A percentile compares a stretch with the other conserved stretches of the same genome.
Conservation (phyloP, 2,329 filamentous ascomycete genomes). For the Lecanosticta acicola region DNA sequence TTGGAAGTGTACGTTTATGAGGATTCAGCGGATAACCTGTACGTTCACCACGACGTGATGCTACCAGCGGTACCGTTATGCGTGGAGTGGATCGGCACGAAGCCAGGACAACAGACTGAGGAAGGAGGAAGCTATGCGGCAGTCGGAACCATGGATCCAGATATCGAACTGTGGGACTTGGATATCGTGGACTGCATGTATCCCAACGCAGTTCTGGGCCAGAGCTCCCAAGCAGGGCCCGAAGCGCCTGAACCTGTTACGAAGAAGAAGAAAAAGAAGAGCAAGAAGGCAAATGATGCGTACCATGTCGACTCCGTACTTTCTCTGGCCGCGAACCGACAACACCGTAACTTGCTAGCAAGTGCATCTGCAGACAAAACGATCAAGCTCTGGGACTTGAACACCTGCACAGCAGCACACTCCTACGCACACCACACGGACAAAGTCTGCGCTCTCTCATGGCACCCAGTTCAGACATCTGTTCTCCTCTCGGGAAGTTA, state of each 20-base stretch:
- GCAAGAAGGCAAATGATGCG: conserved; percentile 78
- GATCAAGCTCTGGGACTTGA: conserved; percentile 95
- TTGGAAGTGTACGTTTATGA: conserved; percentile 97
- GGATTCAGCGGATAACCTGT: conserved; percentile 89
- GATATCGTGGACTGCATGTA: conserved; percentile 98
- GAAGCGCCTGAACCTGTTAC: conserved; percentile 36
- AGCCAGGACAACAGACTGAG: conserved; percentile 67
- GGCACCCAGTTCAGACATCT: conserved; percentile 83
- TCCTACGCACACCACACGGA: conserved; percentile 94
- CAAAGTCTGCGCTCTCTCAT: conserved; percentile 93
- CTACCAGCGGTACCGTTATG: conserved; percentile 92
- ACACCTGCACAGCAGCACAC: conserved; percentile 86
- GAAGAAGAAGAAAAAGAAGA: conserved; percentile 89
- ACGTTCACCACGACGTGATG: conserved; percentile 99
- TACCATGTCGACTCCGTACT: conserved; percentile 94
- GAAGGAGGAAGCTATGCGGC: conserved; percentile 84
- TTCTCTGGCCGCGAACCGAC: conserved; percentile 82
- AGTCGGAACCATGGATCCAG: conserved; percentile 93
- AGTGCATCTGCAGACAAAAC: conserved; percentile 96
- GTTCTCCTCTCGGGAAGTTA: conserved; percentile 89
- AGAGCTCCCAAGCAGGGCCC: conserved; percentile 36
- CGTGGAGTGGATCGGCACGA: conserved; percentile 90
- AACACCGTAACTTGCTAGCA: conserved; percentile 88
- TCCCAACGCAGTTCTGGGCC: conserved; percentile 89
- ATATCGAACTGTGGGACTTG: conserved; percentile 97